These are phyloP conservation scores for Nicotiana obtusifolia DNA, from an alignment of 257 asterid species.

Conservation along the genomic window DNA sequence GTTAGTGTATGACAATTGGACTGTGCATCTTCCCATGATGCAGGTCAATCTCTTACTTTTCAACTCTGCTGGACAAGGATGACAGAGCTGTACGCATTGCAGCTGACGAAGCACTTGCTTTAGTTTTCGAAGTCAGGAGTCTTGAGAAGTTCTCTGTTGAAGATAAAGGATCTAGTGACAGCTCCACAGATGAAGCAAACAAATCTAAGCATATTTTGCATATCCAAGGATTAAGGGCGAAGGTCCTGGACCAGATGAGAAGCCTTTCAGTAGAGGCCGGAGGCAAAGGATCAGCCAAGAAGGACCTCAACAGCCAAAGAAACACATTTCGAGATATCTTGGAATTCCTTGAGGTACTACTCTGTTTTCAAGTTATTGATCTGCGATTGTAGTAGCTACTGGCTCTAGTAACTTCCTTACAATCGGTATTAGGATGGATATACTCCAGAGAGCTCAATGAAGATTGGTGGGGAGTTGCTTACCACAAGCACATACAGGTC, in stretches of 20 bases:
- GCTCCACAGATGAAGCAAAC: constrained; percentile 38
- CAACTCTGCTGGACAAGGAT: constrained; percentile 76
- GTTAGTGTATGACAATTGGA: neutral
- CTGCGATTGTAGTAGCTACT: neutral
- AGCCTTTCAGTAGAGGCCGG: constrained; percentile 80
- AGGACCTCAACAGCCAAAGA: constrained; percentile 83
- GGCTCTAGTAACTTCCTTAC: neutral
- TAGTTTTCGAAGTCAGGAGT: constrained; percentile 71
- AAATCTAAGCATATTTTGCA: constrained; percentile 41
- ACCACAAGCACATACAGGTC: constrained; percentile 70
- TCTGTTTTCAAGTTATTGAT: neutral
- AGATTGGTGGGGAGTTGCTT: constrained; percentile 73
- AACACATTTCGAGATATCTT: constrained; percentile 74
- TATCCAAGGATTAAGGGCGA: constrained; percentile 61
- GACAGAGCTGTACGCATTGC: constrained; percentile 79
- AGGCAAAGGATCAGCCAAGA: constrained; percentile 86
- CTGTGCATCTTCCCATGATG: constrained; percentile 8
- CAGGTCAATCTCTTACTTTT: constrained; percentile 69
- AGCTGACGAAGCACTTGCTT: constrained; percentile 93
- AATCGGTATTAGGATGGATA: constrained; percentile 49
- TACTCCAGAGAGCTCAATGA: constrained; percentile 56
- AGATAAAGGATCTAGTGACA: constrained; percentile 42
- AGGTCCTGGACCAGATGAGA: constrained; percentile 66
- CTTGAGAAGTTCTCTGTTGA: constrained; percentile 71
- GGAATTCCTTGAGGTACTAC: constrained; percentile 78